Evolutionary conservation across 148 eudicot species (phyloP), one percentile per base, ranked within the genome.

Genomic region (Agrostemma githago): DNA sequence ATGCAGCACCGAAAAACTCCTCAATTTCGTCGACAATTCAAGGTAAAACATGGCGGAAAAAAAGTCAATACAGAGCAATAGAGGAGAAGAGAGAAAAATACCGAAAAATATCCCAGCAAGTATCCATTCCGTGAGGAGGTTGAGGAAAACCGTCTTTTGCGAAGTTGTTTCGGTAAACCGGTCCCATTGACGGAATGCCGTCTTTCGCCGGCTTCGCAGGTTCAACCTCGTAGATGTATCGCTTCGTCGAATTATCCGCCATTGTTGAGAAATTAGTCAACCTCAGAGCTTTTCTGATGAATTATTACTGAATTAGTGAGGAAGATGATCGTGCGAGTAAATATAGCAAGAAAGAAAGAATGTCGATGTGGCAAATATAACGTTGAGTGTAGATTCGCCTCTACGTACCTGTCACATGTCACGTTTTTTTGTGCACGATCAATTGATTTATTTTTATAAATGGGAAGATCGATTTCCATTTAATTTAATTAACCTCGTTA

Each of bases 91-190:
- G 73, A 71, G 46, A 82, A 44, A 62, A 34, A 40, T 4, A 93
- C 98, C 97, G 91, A 77, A 93, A 91, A 81, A 93, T 81, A 62
- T 91, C 98, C 98, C 98, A 93, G 71, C 98, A 93, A 79, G 92
- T 84, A 4, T 88, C 92, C 84, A 91, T 76, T 7, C 89, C 97
- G 2, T 76, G 51, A 65, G 89, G 84, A 69, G 87, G 88, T 9
- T 74, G 72, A 14, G 90, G 95, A 79, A 88, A 83, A 5, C 97
- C 97, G 74, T 91, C 89, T 80, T 89, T 93, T 2, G 97, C 97
- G 79, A 72, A 85, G n/a, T 79, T 6, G 61, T 83, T 90, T 4
- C 98, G 94, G 64, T 90, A 93, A 58, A 88, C 98, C 12, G 94
- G 89, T 42, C 97, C 98, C 41, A 74, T 59, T 9, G 97, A 88